These are phyloP conservation scores for Tylopilus sp. DNA, from an alignment of 1,284 basidiomycete genomes.

Conservation along the genomic window DNA sequence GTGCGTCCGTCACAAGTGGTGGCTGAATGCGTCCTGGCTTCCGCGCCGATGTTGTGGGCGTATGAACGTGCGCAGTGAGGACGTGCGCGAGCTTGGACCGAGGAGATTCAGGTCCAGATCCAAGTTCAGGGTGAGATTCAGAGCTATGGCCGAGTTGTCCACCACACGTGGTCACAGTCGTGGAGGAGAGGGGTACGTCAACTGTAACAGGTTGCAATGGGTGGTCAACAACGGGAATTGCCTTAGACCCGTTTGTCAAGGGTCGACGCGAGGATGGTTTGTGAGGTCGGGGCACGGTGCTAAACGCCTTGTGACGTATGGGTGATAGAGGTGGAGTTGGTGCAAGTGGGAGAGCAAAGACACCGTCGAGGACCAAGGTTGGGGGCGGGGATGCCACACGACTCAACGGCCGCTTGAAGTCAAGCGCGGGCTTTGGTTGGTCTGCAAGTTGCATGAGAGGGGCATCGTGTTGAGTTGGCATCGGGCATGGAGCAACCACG, in stretches of 20 bases:
- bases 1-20: constrained; percentile 6
- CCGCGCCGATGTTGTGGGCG: neutral
- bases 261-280: constrained; percentile 12
- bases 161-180: too few species aligned
- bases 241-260: constrained; percentile 6
- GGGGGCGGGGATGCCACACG: constrained; percentile 21
- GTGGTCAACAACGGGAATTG: neutral
- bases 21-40: neutral
- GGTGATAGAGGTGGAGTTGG: neutral
- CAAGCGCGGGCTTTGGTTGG: neutral
- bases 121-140: neutral
- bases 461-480: neutral
- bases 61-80: constrained; percentile 7
- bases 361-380: constrained; percentile 30
- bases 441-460: neutral
- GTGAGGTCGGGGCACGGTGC: constrained; percentile 13
- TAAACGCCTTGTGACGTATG: neutral
- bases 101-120: constrained; percentile 24
- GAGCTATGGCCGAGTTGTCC: neutral
- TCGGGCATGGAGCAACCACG: neutral
- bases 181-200: neutral
- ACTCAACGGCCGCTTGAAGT: neutral
- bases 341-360: constrained; percentile 29
- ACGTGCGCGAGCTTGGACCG: constrained; percentile 35
- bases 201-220: too few species aligned